phyloP scores from a whole-genome alignment of 2,329 filamentous ascomycete species.

The Cladosporium sp. region DNA sequence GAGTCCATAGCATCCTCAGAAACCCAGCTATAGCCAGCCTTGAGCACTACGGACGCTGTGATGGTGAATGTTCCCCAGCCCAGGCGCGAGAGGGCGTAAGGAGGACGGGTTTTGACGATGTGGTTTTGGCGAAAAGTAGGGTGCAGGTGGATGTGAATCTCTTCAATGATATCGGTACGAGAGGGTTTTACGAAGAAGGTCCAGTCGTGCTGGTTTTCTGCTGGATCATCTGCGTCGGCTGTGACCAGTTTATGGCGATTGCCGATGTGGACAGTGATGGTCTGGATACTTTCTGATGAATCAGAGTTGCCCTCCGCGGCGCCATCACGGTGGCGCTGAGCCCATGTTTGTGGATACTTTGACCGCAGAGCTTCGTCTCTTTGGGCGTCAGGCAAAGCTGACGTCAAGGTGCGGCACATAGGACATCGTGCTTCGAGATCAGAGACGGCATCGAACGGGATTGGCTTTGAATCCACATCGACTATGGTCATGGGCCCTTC shows the following conservation, averaged over 20 bases:
- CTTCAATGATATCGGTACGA: slow-evolving; percentile 41
- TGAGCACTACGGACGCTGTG: slow-evolving; percentile 38
- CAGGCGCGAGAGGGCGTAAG: slow-evolving; percentile 38
- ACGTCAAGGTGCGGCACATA: slow-evolving; percentile 42
- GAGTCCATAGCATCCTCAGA: slow-evolving; percentile 34
- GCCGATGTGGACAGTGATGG: slow-evolving; percentile 42
- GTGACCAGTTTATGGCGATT: slow-evolving; percentile 37
- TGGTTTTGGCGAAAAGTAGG: slow-evolving; percentile 39
- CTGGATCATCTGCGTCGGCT: slow-evolving; percentile 16
- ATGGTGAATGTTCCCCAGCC: slow-evolving; percentile 44
- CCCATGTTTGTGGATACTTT: slow-evolving; percentile 36
- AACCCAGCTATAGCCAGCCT: slow-evolving; percentile 42
- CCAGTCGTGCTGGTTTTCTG: slow-evolving; percentile 41
- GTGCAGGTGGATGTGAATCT: slow-evolving; percentile 41
- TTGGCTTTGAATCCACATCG: slow-evolving; percentile 34
- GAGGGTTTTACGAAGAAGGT: slow-evolving; percentile 43
- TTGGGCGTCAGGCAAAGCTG: slow-evolving; percentile 28
- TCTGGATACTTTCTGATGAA: slow-evolving; percentile 30
- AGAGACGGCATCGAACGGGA: slow-evolving; percentile 25
- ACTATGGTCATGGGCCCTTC: slow-evolving; percentile 37
- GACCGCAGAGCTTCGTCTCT: slow-evolving; percentile 27
- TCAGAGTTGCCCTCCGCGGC: slow-evolving; percentile 17
- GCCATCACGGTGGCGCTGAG: slow-evolving; percentile 34
- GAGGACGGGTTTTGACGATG: slow-evolving; percentile 32
- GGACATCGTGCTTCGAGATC: slow-evolving; percentile 41